Percentiles rank a stretch among this genome's conserved stretches.
These are phyloP conservation scores for Canariomyces notabilis DNA, from an alignment of 2,329 filamentous ascomycete species.

Conservation along the genomic window DNA sequence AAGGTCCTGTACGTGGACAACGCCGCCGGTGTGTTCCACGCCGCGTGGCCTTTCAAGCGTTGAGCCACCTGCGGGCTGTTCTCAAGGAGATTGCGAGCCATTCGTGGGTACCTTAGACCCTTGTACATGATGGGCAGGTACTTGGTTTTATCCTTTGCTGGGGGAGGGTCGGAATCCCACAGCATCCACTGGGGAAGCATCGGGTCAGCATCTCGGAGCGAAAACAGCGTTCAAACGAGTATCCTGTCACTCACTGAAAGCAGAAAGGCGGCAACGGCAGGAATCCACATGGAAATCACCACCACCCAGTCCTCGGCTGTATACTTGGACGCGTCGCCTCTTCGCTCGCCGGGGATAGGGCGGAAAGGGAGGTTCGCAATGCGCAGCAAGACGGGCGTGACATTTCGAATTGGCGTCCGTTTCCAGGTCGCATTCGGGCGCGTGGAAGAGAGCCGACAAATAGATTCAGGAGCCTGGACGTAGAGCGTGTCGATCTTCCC, in stretches of 20 bases:
- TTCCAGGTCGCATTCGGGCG: constrained; percentile 8
- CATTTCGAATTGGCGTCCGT: constrained; percentile 10
- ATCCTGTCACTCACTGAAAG: not conserved
- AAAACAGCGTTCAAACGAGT: too few species aligned
- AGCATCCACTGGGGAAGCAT: not conserved
- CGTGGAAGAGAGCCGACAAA: not conserved
- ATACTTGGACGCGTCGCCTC: not conserved
- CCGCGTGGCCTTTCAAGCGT: not conserved
- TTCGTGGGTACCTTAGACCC: constrained; percentile 5
- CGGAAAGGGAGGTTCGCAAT: constrained; percentile 9
- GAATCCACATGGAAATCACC: constrained; percentile 4
- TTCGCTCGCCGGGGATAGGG: not conserved
- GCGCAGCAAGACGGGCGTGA: constrained; percentile 1
- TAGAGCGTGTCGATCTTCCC: constrained; percentile 10
- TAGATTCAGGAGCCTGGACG: constrained; percentile 8
- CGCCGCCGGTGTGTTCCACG: not conserved
- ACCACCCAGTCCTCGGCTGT: not conserved
- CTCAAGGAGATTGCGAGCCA: constrained; percentile 12
- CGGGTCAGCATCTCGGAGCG: too few species aligned
- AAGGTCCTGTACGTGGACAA: constrained; percentile 9
- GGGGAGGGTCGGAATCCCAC: not conserved
- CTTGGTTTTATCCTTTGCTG: constrained; percentile 1
- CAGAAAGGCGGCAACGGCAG: not conserved
- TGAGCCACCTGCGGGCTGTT: constrained; percentile 4
- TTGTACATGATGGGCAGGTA: constrained; percentile 10